A percentile compares a stretch with the other conserved stretches of the same genome.
Evolutionary conservation across 2,329 filamentous ascomycete species (phyloP).

Genomic region (Aspergillus sp.): DNA sequence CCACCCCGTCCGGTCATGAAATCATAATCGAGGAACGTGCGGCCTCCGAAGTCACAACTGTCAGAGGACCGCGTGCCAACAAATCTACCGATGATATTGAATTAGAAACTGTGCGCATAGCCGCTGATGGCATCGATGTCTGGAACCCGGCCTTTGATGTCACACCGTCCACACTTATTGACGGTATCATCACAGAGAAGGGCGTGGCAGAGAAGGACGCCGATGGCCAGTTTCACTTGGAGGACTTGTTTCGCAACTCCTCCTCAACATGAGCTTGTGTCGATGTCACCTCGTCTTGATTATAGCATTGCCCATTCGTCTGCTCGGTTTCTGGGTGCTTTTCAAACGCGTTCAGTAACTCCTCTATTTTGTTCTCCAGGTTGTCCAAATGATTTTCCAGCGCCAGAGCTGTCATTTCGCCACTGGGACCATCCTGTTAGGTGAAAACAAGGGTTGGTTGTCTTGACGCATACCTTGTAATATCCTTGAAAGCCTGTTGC

Average conservation of each 20-base stretch:
- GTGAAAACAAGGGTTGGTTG: too few relatives aligned
- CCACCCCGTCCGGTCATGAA: slow-evolving; percentile 71
- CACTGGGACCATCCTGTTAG: slow-evolving; percentile 35
- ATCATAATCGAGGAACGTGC: slow-evolving; percentile 92
- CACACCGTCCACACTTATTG: slow-evolving; percentile 83
- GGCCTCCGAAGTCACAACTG: slow-evolving; percentile 76
- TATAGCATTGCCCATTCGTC: background rate
- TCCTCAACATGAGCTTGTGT: background rate
- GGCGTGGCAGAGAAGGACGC: slow-evolving; percentile 78
- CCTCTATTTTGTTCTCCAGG: slow-evolving; percentile 55
- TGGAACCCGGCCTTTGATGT: slow-evolving; percentile 99
- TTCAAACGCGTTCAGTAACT: slow-evolving; percentile 14
- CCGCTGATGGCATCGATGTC: slow-evolving; percentile 72
- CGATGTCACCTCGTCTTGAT: background rate
- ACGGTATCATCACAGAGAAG: slow-evolving; percentile 90
- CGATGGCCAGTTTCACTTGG: slow-evolving; percentile 68
- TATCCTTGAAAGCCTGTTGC: slow-evolving; percentile 13
- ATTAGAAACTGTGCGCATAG: slow-evolving; percentile 72
- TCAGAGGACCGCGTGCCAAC: slow-evolving; percentile 73
- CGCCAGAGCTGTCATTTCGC: slow-evolving; percentile 57
- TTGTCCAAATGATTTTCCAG: slow-evolving; percentile 57
- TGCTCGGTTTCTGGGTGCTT: background rate
- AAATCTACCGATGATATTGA: slow-evolving; percentile 47
- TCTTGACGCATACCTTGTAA: slow-evolving; percentile 12
- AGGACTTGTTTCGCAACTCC: slow-evolving; percentile 29